Percentiles rank a stretch among this genome's conserved stretches.
Conservation (phyloP, 129 eudicot species). For the Chrysanthemum makinoi region DNA sequence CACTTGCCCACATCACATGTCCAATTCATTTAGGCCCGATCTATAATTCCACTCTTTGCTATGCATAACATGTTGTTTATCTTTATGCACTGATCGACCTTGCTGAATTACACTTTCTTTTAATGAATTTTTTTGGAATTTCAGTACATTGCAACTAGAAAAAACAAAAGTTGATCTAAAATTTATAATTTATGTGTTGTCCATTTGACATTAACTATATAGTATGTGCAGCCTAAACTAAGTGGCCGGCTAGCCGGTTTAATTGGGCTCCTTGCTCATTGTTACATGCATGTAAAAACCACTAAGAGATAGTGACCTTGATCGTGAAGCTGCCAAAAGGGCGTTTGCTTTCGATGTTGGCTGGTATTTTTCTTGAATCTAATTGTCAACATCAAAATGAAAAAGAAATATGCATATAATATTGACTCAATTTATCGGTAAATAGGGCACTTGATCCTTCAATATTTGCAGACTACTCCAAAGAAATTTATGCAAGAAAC, state of each 20-base stretch:
- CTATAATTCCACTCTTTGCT: constrained; percentile 59
- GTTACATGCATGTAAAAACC: constrained; percentile 58
- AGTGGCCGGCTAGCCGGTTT: constrained; percentile 43
- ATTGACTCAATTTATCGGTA: background rate
- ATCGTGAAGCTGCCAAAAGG: constrained; percentile 54
- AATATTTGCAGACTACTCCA: constrained; percentile 63
- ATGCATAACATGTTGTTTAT: constrained; percentile 53
- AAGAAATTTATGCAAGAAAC: constrained; percentile 20
- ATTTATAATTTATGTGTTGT: too few relatives aligned
- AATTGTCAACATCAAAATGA: background rate
- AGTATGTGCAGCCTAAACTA: constrained; percentile 42
- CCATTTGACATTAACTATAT: background rate
- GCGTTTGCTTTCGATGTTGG: constrained; percentile 56
- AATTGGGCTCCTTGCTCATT: constrained; percentile 41
- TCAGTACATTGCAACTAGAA: background rate
- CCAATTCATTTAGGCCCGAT: too few relatives aligned
- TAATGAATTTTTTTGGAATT: background rate
- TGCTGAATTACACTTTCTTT: background rate
- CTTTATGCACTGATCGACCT: background rate
- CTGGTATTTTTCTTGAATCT: constrained; percentile 40
- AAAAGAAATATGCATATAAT: background rate
- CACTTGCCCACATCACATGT: too few relatives aligned
- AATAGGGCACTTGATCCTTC: constrained; percentile 69
- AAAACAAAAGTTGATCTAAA: background rate
- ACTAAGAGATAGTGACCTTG: constrained; percentile 37